Base-by-base conservation (phyloP, 176 grass and related monocot species). In the Aegilops sharonensis region DNA sequence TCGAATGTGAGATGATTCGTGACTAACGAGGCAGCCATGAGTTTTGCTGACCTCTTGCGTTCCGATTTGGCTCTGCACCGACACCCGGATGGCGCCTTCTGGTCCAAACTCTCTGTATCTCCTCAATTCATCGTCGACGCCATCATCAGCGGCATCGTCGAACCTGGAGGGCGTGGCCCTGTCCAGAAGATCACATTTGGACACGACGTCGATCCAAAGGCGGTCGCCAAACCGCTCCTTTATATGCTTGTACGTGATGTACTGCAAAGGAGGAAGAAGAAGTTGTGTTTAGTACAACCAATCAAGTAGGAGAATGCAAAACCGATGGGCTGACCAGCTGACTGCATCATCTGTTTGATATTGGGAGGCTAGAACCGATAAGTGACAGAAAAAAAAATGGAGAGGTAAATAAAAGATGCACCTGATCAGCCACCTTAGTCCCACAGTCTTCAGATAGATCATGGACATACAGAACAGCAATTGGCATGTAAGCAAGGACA, bases 361-460 rank as follows among this genome's bases (percentile, higher is more conserved):
- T 72, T 9, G 4, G 13, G 3, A 62, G 25, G 48, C 17, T 73
- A 30, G 2, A 64, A 56, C 1, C 42, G 20, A 47, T 42, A 74
- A 78, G 42, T 57, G 40, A 64, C 17, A 78, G 3, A 5, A 32
- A 11, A 63, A 29, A 54, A 54, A 64, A 4, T 14, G 12, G 29
- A 10, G 4, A 30, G 61, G 36, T 4, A 70, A 85, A 70, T 9
- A 47, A 75, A 80, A 68, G 5, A 68, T 75, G 20, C 83, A 93
- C 96, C 91, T 98, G 96, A 85, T 98, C 91, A 73, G 88, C 47
- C 5, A 94, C 74, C 15, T 92, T 91, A 68, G 91, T 95, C 4
- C 96, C 96, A 48, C 91, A 98, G 71, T 95, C 91, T 72, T 94
- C 96, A 2, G 96, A 95, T 69, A 91, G 86, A 78, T 95, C 96